Evolutionary conservation across 805 yeast species (phyloP).

Genomic region (Candida multigemmis): DNA sequence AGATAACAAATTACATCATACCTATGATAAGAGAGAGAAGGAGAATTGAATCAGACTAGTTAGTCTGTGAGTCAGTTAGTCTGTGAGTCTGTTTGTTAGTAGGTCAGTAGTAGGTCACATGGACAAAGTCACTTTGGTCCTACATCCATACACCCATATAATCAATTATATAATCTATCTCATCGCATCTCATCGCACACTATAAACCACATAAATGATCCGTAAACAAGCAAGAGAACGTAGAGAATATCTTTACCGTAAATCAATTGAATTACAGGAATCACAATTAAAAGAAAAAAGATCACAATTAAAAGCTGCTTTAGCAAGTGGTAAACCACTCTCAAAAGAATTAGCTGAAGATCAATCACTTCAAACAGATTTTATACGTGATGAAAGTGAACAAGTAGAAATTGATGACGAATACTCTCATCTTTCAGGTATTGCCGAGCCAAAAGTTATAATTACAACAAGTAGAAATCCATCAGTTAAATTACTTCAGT

Average conservation of each 20-base stretch:
- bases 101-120: no score
- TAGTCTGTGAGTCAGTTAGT: no score
- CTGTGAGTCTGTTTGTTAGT: no score
- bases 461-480: constrained; percentile 95
- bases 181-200: constrained; percentile 2
- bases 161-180: not conserved
- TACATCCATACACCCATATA: no score
- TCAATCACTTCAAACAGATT: constrained; percentile 68
- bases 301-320: constrained; percentile 74
- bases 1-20: no score
- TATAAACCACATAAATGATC: constrained; percentile 33
- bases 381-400: constrained; percentile 75
- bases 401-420: constrained; percentile 79
- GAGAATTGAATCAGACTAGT: no score
- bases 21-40: no score
- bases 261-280: constrained; percentile 85
- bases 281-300: constrained; percentile 79
- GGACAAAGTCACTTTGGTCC: no score
- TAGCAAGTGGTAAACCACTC: constrained; percentile 85
- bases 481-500: constrained; percentile 74
- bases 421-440: constrained; percentile 78
- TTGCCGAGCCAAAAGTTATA: constrained; percentile 81
- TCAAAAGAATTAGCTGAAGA: constrained; percentile 91
- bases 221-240: constrained; percentile 95
- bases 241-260: constrained; percentile 84